Evolutionary conservation across 257 asterid species (phyloP), one percentile per base, ranked within the genome.

Genomic region (Ilex asprella): DNA sequence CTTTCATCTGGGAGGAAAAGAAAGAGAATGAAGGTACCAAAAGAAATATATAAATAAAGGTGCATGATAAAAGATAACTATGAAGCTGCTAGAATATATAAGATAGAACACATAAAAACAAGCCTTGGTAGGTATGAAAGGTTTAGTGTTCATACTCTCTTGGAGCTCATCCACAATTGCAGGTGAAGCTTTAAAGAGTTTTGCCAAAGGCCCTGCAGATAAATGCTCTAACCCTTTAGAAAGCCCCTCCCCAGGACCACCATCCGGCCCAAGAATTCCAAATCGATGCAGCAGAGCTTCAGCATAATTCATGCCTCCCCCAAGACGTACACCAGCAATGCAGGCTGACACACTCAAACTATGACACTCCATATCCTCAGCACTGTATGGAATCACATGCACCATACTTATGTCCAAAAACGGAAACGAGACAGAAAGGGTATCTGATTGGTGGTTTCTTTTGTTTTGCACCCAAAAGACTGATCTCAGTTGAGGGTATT

Each of bases 231-330:
- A 69, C 59, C 97, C 95, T 78, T 76, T 93, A 14, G 81, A 81
- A 63, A 93, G 95, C 75, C 94, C 94, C 65, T 82, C 86, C 66
- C 99, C 99, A 46, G 99, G 99, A 63, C 97, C 97, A 63, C 99
- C 99, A 78, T 87, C 96, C 59, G 96, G 90, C 54, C 90, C 90
- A 67, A 89, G 83, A 79, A 93, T 89, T 67, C 99, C 99, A 78
- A 93, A 93, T 68, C 87, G 84, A 67, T 87, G 96, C 70, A 93
- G 97, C 77, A 93, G 80, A 70, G 89, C 72, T 71, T 93, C 99
- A 27, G 96, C 80, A 69, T 89, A 86, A 75, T 73, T 86, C 95
- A 93, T 87, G 65, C 99, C 99, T 46, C 99, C 99, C 60, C 95
- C 97, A 60, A 93, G 96, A 63, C 95, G 96, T 69, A 93, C 78